Evolutionary conservation across 768 basidiomycete species (phyloP).

Genomic region (Calocybe cyanea): DNA sequence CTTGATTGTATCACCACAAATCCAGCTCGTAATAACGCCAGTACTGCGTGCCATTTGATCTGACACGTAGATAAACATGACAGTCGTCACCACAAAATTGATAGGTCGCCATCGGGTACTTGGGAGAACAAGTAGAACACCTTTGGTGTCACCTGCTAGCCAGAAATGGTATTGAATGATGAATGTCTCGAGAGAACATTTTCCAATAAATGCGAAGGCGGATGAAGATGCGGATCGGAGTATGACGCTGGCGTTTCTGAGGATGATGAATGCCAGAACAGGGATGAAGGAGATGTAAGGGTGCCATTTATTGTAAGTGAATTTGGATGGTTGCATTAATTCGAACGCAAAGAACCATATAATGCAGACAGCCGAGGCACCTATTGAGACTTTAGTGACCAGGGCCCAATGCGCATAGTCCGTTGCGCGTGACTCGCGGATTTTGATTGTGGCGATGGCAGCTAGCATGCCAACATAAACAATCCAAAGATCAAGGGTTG

Average conservation of each 20-base stretch:
- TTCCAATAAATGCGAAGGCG: conserved; percentile 78
- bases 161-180: conserved; percentile 88
- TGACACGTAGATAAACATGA: conserved; percentile 78
- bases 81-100: conserved; percentile 73
- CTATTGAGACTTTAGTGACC: conserved; percentile 43
- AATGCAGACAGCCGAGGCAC: conserved; percentile 48
- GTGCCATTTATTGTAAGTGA: conserved; percentile 83
- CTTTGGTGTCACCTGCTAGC: conserved; percentile 82
- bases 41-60: conserved; percentile 77
- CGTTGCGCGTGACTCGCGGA: conserved; percentile 65
- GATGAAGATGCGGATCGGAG: conserved; percentile 68
- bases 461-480: conserved; percentile 85
- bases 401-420: conserved; percentile 67
- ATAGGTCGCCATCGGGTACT: conserved; percentile 68
- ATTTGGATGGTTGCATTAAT: conserved; percentile 71
- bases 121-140: conserved; percentile 75
- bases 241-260: conserved; percentile 72
- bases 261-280: conserved; percentile 65
- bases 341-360: conserved; percentile 85
- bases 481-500: conserved; percentile 85
- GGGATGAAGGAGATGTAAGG: conserved; percentile 80
- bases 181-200: conserved; percentile 88
- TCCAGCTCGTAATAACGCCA: conserved; percentile 60
- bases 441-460: conserved; percentile 69
- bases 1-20: conserved; percentile 35